phyloP scores from a whole-genome alignment of 805 yeast genomes.

The Priceomyces fermenticarens region DNA sequence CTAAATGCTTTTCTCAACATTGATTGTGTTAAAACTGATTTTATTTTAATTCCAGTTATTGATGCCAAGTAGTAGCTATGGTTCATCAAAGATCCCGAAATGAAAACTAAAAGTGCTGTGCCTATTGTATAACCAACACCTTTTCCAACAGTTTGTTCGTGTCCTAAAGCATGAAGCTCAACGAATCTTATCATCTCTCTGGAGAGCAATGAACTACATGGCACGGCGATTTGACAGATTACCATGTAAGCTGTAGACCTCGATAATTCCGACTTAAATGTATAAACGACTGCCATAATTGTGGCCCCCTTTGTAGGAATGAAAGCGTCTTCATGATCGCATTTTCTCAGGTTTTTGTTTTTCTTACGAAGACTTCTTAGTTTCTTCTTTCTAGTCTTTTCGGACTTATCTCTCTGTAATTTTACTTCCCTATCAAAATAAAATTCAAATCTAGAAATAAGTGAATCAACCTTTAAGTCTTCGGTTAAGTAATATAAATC shows the following conservation, averaged over 20 bases:
- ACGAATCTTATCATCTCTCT: conserved; percentile 64
- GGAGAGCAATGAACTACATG: conserved; percentile 66
- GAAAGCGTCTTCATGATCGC: no score
- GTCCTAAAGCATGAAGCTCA: conserved; percentile 45
- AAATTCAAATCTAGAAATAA: conserved; percentile 28
- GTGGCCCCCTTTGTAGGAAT: no score
- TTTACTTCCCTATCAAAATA: conserved; percentile 21
- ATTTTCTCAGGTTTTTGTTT: conserved; percentile 12
- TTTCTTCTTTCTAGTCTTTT: conserved; percentile 17
- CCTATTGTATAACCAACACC: conserved; percentile 83
- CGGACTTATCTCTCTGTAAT: no score
- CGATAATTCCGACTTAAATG: conserved; percentile 47
- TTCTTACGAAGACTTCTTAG: no score
- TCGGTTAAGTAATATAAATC: conserved; percentile 37
- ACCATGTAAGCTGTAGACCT: conserved; percentile 40
- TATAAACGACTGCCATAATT: conserved; percentile 45
- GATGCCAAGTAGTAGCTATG: conserved; percentile 42
- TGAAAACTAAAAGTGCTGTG: conserved; percentile 51
- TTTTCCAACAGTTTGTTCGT: conserved; percentile 38
- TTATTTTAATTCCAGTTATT: conserved; percentile 41
- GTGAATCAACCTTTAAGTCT: conserved; percentile 32
- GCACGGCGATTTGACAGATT: conserved; percentile 51
- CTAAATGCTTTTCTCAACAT: conserved; percentile 38
- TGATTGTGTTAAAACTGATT: conserved; percentile 38
- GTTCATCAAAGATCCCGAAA: conserved; percentile 38